Conservation (phyloP, 495 filamentous ascomycete species). For the Daldinia grandis region DNA sequence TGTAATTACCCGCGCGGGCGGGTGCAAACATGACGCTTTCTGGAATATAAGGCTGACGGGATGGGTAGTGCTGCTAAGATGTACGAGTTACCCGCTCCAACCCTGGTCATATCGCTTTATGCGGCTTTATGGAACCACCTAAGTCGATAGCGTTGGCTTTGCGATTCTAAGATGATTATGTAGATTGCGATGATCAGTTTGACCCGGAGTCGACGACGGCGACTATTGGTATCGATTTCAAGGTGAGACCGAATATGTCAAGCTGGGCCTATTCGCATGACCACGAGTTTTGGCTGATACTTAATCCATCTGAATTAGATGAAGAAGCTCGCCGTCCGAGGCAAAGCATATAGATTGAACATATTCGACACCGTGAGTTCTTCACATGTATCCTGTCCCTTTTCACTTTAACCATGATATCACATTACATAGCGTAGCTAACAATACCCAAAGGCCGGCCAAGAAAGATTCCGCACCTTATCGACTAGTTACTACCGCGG, state of each 20-base stretch:
- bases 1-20: neutral
- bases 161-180: neutral
- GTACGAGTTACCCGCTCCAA: slow-evolving; percentile 44
- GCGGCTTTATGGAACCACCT: neutral
- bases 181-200: slow-evolving; percentile 67
- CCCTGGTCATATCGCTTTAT: neutral
- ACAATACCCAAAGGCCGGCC: slow-evolving; percentile 50
- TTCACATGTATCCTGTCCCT: neutral
- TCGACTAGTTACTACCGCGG: slow-evolving; percentile 69
- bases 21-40: neutral
- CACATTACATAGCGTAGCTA: slow-evolving; percentile 7
- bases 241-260: slow-evolving; percentile 48
- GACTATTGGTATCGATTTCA: slow-evolving; percentile 70
- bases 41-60: slow-evolving; percentile 19
- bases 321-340: slow-evolving; percentile 59
- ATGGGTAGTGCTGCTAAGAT: slow-evolving; percentile 47
- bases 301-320: slow-evolving; percentile 39
- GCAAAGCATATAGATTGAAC: slow-evolving; percentile 63
- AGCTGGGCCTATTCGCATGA: neutral
- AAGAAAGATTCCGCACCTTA: slow-evolving; percentile 68
- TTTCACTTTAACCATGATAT: neutral
- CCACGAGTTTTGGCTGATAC: neutral
- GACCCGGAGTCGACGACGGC: slow-evolving; percentile 65
- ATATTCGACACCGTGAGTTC: slow-evolving; percentile 65
- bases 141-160: neutral